A percentile compares a stretch with the other conserved stretches of the same genome.
phyloP scores from a whole-genome alignment of 176 grass and related monocot genomes.

The Microstegium vimineum region DNA sequence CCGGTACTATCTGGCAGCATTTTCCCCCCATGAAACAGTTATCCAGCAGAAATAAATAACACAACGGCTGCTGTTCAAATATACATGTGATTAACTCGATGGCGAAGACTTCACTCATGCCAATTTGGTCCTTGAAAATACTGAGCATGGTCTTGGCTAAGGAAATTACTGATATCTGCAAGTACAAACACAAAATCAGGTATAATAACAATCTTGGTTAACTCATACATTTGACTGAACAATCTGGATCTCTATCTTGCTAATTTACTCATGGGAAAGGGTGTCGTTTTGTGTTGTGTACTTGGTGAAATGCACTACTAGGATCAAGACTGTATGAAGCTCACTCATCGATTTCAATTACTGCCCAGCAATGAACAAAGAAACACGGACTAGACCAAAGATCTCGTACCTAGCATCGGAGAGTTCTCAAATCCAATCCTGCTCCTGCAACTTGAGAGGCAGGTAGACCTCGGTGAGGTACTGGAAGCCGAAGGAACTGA shows the following conservation, averaged over 20 bases:
- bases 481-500: constrained; percentile 94
- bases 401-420: constrained; percentile 1
- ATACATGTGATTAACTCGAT: background rate
- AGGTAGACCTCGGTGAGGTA: constrained; percentile 90
- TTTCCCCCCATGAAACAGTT: background rate
- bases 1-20: background rate
- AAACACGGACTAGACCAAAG: background rate
- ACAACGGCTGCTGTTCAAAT: background rate
- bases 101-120: background rate
- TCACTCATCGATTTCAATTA: background rate
- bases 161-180: background rate
- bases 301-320: background rate
- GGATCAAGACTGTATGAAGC: background rate
- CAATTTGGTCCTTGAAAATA: background rate
- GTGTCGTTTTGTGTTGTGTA: background rate
- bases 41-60: background rate
- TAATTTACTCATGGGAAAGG: background rate
- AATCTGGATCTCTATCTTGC: background rate
- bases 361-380: background rate
- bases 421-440: constrained; percentile 65
- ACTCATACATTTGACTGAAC: background rate
- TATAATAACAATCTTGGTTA: background rate
- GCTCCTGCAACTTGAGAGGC: constrained; percentile 76
- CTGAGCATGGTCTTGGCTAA: background rate
- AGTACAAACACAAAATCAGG: background rate